Evolutionary conservation across 768 basidiomycete species (phyloP).

Genomic region (Paxillus ammoniavirescens): DNA sequence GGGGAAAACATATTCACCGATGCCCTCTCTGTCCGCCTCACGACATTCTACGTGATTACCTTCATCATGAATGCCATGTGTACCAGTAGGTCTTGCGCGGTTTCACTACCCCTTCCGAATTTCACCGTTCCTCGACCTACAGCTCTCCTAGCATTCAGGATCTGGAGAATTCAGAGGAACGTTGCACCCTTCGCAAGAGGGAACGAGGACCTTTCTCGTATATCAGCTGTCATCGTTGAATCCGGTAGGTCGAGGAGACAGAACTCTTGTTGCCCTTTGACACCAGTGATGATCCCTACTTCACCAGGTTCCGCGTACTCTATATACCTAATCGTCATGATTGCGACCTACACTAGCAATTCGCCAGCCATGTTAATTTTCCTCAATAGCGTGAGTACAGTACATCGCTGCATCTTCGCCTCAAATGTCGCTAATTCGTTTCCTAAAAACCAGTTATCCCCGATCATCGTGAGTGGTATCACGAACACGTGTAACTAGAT

Average conservation of each 20-base stretch:
- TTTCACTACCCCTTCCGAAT: neutral
- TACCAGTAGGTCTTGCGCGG: slow-evolving; percentile 18
- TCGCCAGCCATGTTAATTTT: slow-evolving; percentile 17
- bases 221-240: slow-evolving; percentile 18
- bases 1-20: slow-evolving; percentile 20
- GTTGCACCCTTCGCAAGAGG: slow-evolving; percentile 3
- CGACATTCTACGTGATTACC: slow-evolving; percentile 24
- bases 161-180: slow-evolving; percentile 22
- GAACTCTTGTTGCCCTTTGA: too few relatives aligned
- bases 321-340: slow-evolving; percentile 15
- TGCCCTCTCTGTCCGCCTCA: slow-evolving; percentile 18
- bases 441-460: slow-evolving; percentile 6
- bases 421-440: neutral
- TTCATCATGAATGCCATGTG: slow-evolving; percentile 25
- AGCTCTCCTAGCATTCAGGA: slow-evolving; percentile 24
- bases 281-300: neutral
- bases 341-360: slow-evolving; percentile 9
- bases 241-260: slow-evolving; percentile 13
- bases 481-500: neutral
- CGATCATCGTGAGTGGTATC: slow-evolving; percentile 15
- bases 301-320: slow-evolving; percentile 17
- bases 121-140: neutral
- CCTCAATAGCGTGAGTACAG: slow-evolving; percentile 13
- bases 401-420: neutral
- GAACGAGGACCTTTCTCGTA: slow-evolving; percentile 5